These are phyloP conservation scores for Lactifluus volemus DNA, from an alignment of 768 basidiomycete genomes.

Conservation along the genomic window DNA sequence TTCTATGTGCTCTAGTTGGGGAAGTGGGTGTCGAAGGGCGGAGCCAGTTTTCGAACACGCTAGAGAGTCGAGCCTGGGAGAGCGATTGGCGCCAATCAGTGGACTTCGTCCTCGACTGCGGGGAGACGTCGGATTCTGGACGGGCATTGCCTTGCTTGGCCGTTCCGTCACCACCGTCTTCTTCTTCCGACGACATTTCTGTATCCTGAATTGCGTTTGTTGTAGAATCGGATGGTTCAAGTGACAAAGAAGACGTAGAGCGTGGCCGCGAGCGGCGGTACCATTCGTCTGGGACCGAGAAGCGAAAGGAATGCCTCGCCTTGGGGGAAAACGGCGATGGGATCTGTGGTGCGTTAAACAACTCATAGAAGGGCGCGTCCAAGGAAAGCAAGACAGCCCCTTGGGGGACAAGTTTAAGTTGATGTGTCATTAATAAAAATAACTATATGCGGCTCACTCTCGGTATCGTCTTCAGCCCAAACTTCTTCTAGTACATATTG, in stretches of 20 bases:
- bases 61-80: conserved; percentile 53
- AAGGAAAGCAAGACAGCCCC: conserved; percentile 38
- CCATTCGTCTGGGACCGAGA: conserved; percentile 77
- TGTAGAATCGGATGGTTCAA: conserved; percentile 44
- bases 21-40: conserved; percentile 35
- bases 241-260: conserved; percentile 35
- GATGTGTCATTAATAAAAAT: neutral
- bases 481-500: conserved; percentile 71
- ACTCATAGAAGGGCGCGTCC: conserved; percentile 35
- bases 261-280: conserved; percentile 61
- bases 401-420: conserved; percentile 18
- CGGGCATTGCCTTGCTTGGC: conserved; percentile 41
- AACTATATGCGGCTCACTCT: conserved; percentile 37
- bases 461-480: conserved; percentile 42
- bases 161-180: conserved; percentile 45
- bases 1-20: conserved; percentile 24
- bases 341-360: conserved; percentile 34
- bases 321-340: conserved; percentile 35
- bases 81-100: conserved; percentile 47
- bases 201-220: conserved; percentile 40
- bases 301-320: conserved; percentile 41
- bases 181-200: conserved; percentile 34
- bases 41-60: conserved; percentile 60
- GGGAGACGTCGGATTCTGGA: conserved; percentile 20
- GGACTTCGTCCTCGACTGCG: conserved; percentile 19